A percentile compares a stretch with the other conserved stretches of the same genome.
Conservation (phyloP, 768 basidiomycete species). For the Macrolepiota albuminosa region DNA sequence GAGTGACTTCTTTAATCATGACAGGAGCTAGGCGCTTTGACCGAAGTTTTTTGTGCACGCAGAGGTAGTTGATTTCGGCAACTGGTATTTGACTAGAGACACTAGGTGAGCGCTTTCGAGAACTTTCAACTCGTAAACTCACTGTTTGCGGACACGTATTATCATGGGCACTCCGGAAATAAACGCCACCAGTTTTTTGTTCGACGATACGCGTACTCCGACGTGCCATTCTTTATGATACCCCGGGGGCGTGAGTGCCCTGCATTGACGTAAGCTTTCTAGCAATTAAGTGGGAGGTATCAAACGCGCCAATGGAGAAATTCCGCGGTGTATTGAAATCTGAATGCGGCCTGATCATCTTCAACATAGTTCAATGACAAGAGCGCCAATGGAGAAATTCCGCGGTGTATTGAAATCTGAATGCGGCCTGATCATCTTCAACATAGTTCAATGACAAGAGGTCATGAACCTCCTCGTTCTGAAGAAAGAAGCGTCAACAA, state of each 20-base stretch:
- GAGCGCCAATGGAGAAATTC: constrained; percentile 92
- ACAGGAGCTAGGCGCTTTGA: constrained; percentile 94
- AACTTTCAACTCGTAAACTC: constrained; percentile 21
- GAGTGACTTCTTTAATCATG: constrained; percentile 95
- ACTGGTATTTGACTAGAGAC: constrained; percentile 42
- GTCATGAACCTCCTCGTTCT: constrained; percentile 91
- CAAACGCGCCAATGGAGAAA: constrained; percentile 79
- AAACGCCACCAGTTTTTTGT: constrained; percentile 93
- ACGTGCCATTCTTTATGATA: constrained; percentile 94
- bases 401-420: constrained; percentile 93
- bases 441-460: constrained; percentile 92
- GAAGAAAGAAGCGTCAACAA: constrained; percentile 4
- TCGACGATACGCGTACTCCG: constrained; percentile 87
- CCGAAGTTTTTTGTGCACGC: constrained; percentile 95
- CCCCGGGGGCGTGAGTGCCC: constrained; percentile 94
- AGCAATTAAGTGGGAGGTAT: neutral
- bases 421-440: constrained; percentile 93
- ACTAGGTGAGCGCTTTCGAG: neutral
- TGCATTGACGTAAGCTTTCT: constrained; percentile 23
- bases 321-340: constrained; percentile 93
- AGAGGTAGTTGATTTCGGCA: constrained; percentile 96
- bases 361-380: constrained; percentile 98
- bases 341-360: constrained; percentile 92
- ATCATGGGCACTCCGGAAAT: constrained; percentile 90
- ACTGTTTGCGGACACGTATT: constrained; percentile 84